Evolutionary conservation across 371 early-diverging fungal genomes (phyloP), one percentile per base, ranked within the genome.

Genomic region (Vavraia culicis): DNA sequence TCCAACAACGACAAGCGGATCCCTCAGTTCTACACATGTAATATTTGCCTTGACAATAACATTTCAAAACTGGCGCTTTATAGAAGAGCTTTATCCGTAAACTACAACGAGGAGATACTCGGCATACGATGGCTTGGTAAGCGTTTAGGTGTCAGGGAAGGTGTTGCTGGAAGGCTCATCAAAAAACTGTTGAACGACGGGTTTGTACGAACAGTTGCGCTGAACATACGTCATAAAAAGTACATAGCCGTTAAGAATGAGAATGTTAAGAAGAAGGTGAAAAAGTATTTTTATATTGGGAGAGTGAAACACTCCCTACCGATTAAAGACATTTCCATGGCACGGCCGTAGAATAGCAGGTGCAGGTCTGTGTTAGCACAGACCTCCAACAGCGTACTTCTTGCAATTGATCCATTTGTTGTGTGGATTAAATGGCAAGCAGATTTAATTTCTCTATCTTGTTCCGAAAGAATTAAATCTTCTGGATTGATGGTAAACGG

Each of bases 1-100:
- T 39, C 34, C 18, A 56, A 55, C 23, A 45, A 15, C n/a, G 64
- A 64, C 41, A 61, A 46, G 34, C 51, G 64, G 51, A 61, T 64
- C 7, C 52, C 61, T 1, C 23, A 20, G 1, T 21, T 36, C 7
- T 57, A 38, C 35, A 46, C 23, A n/a, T 64, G 64, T 18, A 23
- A 42, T 9, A 39, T 42, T 3, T 60, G 60, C 19, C 5, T 18
- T 15, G 7, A 19, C 7, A 14, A 40, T 9, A 15, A 41, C 10
- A 41, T 41, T 41, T 15, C 31, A 15, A 1, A 42, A 23, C 23
- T 53, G 19, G 31, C 41, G 10, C 7, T 59, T 1, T 52, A 21
- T 23, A 46, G 62, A 54, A 23, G 61, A 20, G 14, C 32, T 14
- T 20, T 62, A 4, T 34, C 27, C 3, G 36, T 55, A 3, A 27